phyloP scores from a whole-genome alignment of 176 grass and related monocot genomes.

The Musa acuminata region DNA sequence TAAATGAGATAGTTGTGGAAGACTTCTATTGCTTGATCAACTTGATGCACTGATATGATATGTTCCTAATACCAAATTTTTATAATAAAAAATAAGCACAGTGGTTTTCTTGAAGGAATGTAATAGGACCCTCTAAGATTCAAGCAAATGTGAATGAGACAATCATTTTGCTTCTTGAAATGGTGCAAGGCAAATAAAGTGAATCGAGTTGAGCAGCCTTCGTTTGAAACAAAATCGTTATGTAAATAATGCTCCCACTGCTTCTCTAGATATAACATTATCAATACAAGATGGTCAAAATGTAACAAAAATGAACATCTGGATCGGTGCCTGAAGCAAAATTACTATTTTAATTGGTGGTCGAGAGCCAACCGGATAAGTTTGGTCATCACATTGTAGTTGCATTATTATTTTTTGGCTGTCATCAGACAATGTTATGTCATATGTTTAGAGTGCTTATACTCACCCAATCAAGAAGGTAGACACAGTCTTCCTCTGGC shows the following conservation, averaged over 20 bases:
- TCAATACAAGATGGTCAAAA: neutral
- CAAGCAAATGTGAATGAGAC: no score
- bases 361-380: neutral
- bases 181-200: neutral
- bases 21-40: no score
- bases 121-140: no score
- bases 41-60: no score
- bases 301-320: neutral
- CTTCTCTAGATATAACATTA: no score
- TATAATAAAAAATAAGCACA: no score
- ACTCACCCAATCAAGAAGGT: conserved; percentile 91
- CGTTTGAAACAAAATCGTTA: no score
- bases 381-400: neutral
- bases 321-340: neutral
- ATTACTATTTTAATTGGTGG: neutral
- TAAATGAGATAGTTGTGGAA: neutral
- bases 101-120: no score
- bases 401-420: neutral
- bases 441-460: neutral
- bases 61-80: no score
- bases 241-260: no score
- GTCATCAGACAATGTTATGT: neutral
- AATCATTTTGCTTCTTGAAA: no score
- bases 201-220: neutral
- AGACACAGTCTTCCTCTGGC: conserved; percentile 54